phyloP scores from a whole-genome alignment of 495 filamentous ascomycete species.

The Penicillium antarcticum region DNA sequence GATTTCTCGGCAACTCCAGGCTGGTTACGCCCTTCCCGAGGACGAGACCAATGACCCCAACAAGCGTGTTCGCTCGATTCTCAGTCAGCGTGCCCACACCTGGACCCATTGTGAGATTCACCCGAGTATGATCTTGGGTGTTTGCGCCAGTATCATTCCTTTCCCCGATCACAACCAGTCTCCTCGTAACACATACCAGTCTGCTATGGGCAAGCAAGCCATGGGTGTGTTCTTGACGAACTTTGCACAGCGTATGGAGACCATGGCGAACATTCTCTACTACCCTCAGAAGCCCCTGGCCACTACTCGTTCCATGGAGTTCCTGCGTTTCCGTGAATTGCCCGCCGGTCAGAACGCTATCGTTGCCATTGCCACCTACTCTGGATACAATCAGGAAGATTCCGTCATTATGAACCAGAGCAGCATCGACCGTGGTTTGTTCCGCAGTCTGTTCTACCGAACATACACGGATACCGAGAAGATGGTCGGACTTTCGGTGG shows the following conservation, averaged over 20 bases:
- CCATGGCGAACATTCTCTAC: slow-evolving; percentile 98
- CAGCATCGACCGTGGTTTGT: slow-evolving; percentile 93
- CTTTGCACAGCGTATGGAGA: slow-evolving; percentile 94
- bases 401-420: slow-evolving; percentile 99
- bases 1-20: slow-evolving; percentile 60
- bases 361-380: slow-evolving; percentile 94
- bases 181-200: slow-evolving; percentile 98
- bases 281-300: slow-evolving; percentile 97
- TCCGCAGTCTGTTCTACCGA: slow-evolving; percentile 97
- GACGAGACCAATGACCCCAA: slow-evolving; percentile 60
- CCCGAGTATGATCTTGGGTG: slow-evolving; percentile 96
- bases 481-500: slow-evolving; percentile 79
- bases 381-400: slow-evolving; percentile 99
- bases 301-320: slow-evolving; percentile 97
- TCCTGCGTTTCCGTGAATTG: slow-evolving; percentile 93
- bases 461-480: slow-evolving; percentile 96
- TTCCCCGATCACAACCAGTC: slow-evolving; percentile 99
- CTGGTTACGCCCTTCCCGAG: slow-evolving; percentile 60
- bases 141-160: slow-evolving; percentile 98
- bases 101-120: slow-evolving; percentile 99
- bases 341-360: slow-evolving; percentile 98
- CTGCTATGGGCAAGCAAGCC: slow-evolving; percentile 99
- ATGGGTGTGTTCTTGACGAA: slow-evolving; percentile 99
- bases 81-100: slow-evolving; percentile 77
- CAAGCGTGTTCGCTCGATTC: slow-evolving; percentile 78